Evolutionary conservation across 2,329 filamentous ascomycete genomes (phyloP).

Genomic region (Elsinoe arachidis): DNA sequence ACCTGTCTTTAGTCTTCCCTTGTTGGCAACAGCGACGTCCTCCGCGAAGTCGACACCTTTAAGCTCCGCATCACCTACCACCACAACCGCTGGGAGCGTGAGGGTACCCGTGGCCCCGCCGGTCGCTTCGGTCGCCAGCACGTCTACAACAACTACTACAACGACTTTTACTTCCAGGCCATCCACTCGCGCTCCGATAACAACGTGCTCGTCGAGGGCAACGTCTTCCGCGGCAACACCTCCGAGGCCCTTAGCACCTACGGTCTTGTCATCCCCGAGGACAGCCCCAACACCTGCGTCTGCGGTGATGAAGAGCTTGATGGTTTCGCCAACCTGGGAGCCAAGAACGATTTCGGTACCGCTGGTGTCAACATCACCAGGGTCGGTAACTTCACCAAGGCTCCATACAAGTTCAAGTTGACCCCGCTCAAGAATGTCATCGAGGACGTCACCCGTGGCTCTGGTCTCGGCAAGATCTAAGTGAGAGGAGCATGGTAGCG

Average conservation of each 20-base stretch:
- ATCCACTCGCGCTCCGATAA: slow-evolving; percentile 43
- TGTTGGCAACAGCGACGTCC: slow-evolving; percentile 33
- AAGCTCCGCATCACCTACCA: slow-evolving; percentile 43
- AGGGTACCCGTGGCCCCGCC: slow-evolving; percentile 41
- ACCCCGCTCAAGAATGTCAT: slow-evolving; percentile 39
- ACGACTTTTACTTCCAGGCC: slow-evolving; percentile 41
- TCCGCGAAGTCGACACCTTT: slow-evolving; percentile 36
- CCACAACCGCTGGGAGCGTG: slow-evolving; percentile 42
- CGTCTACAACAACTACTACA: slow-evolving; percentile 43
- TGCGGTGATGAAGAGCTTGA: slow-evolving; percentile 48
- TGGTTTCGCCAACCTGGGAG: slow-evolving; percentile 47
- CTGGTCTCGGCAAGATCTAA: slow-evolving; percentile 38
- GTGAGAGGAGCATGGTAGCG: neutral
- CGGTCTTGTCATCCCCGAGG: slow-evolving; percentile 47
- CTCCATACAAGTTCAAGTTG: slow-evolving; percentile 42
- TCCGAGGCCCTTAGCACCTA: slow-evolving; percentile 46
- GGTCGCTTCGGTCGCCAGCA: slow-evolving; percentile 44
- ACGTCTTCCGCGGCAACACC: slow-evolving; percentile 41
- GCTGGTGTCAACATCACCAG: slow-evolving; percentile 45
- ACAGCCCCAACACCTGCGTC: slow-evolving; percentile 46
- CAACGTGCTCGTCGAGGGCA: slow-evolving; percentile 43
- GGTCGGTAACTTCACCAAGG: slow-evolving; percentile 41
- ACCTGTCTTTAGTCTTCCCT: slow-evolving; percentile 26
- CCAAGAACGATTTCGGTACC: slow-evolving; percentile 43
- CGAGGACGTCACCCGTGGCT: slow-evolving; percentile 35